A percentile compares a stretch with the other conserved stretches of the same genome.
These are phyloP conservation scores for Rhododendron griersonianum DNA, from an alignment of 148 eudicot species.

Conservation along the genomic window DNA sequence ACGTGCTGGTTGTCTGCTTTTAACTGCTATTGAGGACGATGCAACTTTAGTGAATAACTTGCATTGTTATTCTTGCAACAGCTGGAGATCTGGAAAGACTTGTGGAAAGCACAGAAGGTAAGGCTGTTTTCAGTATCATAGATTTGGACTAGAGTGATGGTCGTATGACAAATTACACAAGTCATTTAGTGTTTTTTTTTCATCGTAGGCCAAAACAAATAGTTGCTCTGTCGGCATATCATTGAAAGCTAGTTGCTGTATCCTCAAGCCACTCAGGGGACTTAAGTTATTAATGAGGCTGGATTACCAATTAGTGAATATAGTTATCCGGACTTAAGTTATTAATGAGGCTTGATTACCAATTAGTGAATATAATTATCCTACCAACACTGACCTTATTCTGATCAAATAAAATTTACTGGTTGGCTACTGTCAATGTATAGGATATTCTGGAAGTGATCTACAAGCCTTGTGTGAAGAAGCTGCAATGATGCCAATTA, in stretches of 20 bases:
- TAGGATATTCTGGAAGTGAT: slow-evolving; percentile 99
- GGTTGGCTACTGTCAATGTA: slow-evolving; percentile 2
- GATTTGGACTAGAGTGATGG: neutral
- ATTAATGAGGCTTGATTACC: neutral
- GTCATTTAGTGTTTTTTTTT: neutral
- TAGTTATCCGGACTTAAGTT: neutral
- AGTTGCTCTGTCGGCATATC: neutral
- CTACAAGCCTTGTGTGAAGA: slow-evolving; percentile 97
- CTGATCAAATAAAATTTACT: neutral
- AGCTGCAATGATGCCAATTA: slow-evolving; percentile 98
- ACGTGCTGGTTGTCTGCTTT: neutral
- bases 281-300: neutral
- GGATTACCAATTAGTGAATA: neutral
- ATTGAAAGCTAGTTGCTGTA: neutral
- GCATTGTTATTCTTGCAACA: slow-evolving; percentile 30
- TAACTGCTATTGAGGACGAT: neutral
- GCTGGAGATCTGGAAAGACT: slow-evolving; percentile 84
- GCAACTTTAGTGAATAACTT: slow-evolving; percentile 4
- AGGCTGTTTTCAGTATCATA: slow-evolving; percentile 8
- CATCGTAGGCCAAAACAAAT: neutral
- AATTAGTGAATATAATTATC: neutral
- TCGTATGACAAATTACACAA: neutral
- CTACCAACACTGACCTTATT: neutral
- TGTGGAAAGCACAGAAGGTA: slow-evolving; percentile 84
- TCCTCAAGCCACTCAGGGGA: neutral